phyloP scores from a whole-genome alignment of 1,284 basidiomycete species.

The Tilletia horrida region DNA sequence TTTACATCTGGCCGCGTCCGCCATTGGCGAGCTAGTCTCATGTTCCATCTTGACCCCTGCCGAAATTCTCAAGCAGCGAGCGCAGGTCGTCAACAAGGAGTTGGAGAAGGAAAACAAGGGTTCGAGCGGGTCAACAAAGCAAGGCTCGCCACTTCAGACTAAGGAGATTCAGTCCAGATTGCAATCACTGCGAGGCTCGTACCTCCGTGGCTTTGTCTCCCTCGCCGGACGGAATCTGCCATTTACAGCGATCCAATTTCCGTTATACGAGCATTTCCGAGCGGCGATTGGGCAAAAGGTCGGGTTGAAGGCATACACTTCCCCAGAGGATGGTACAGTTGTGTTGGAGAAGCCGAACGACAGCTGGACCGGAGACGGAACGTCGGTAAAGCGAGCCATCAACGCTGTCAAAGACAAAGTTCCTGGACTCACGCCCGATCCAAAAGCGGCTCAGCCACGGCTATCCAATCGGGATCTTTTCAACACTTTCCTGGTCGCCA shows the following conservation, averaged over 20 bases:
- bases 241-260: constrained; percentile 49
- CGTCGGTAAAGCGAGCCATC: constrained; percentile 24
- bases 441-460: neutral
- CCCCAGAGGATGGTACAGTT: constrained; percentile 13
- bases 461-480: neutral
- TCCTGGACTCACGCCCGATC: neutral
- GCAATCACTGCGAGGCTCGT: constrained; percentile 13
- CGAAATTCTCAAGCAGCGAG: constrained; percentile 47
- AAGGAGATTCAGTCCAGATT: no score
- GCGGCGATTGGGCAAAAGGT: constrained; percentile 27
- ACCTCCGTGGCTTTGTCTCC: constrained; percentile 37
- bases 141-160: neutral
- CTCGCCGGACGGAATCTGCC: constrained; percentile 45
- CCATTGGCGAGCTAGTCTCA: constrained; percentile 42
- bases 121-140: neutral
- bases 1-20: constrained; percentile 34
- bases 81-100: constrained; percentile 41
- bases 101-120: neutral
- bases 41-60: constrained; percentile 44
- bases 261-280: constrained; percentile 43
- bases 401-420: constrained; percentile 6
- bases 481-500: constrained; percentile 15
- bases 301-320: constrained; percentile 27
- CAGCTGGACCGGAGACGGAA: constrained; percentile 29
- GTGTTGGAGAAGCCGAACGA: constrained; percentile 7